These are phyloP conservation scores for Dryadomyces quercivorus DNA, from an alignment of 2,329 filamentous ascomycete genomes.

Conservation along the genomic window DNA sequence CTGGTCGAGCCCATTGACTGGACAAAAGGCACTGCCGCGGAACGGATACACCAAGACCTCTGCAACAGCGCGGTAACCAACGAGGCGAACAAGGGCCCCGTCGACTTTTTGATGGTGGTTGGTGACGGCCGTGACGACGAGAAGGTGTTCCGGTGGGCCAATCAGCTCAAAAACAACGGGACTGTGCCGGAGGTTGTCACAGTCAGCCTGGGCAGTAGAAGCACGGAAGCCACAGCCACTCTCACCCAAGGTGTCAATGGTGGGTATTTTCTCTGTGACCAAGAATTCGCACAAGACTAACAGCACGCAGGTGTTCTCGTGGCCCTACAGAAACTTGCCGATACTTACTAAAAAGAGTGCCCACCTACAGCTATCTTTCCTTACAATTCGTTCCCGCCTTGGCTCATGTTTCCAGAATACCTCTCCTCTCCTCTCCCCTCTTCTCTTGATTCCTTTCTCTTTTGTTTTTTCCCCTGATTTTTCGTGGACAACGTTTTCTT, in stretches of 20 bases:
- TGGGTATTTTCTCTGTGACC: slow-evolving; percentile 26
- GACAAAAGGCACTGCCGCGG: slow-evolving; percentile 76
- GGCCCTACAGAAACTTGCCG: slow-evolving; percentile 9
- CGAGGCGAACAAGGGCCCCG: slow-evolving; percentile 25
- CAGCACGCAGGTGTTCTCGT: slow-evolving; percentile 13
- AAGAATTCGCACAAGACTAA: not conserved
- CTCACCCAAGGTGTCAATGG: slow-evolving; percentile 86
- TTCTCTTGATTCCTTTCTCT: not conserved
- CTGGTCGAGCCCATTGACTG: slow-evolving; percentile 76
- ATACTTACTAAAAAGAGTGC: not conserved
- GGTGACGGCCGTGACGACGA: slow-evolving; percentile 92
- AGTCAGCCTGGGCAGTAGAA: slow-evolving; percentile 75
- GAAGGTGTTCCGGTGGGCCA: slow-evolving; percentile 89
- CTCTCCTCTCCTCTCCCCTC: not conserved
- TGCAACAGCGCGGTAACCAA: slow-evolving; percentile 25
- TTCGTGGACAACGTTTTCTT: too few species aligned
- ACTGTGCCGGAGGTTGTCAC: slow-evolving; percentile 62
- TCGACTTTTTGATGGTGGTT: slow-evolving; percentile 81
- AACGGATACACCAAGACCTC: slow-evolving; percentile 55
- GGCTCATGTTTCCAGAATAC: not conserved
- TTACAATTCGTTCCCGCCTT: not conserved
- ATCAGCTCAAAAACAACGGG: slow-evolving; percentile 50
- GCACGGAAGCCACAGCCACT: slow-evolving; percentile 77
- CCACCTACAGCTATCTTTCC: not conserved
- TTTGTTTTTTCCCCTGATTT: not conserved